Evolutionary conservation across 441 rosid genomes (phyloP).

Genomic region (Pelargonium myrrhifolium): DNA sequence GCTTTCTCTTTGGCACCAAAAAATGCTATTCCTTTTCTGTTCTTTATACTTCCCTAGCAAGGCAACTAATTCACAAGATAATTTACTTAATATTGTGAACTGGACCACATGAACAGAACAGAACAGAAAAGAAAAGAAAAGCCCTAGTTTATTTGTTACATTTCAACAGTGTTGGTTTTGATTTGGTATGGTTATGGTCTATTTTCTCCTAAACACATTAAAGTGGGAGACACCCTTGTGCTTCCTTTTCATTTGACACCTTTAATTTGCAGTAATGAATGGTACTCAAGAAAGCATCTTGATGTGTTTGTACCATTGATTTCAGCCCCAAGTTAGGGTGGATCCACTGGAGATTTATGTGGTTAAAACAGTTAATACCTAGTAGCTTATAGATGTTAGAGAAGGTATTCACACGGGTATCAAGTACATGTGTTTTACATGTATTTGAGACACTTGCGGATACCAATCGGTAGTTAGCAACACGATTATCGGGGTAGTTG

Average conservation of each 20-base stretch:
- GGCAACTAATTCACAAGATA: neutral
- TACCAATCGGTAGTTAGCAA: no score
- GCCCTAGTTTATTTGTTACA: neutral
- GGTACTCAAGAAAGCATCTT: constrained; percentile 1
- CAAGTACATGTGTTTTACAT: no score
- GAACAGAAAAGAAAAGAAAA: no score
- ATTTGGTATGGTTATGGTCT: neutral
- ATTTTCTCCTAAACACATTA: constrained; percentile 2
- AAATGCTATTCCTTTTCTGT: no score
- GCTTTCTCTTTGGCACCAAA: no score
- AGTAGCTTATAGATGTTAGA: neutral
- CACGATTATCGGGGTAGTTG: no score
- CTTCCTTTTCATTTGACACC: neutral
- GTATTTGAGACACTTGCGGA: no score
- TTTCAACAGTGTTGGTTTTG: neutral
- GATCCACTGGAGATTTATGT: neutral
- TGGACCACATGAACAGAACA: neutral
- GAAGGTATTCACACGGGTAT: no score
- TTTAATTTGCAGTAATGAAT: constrained; percentile 3
- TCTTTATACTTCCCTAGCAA: neutral
- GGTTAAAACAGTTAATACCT: neutral
- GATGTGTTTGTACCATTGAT: neutral
- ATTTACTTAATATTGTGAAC: neutral
- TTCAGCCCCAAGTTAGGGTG: constrained; percentile 3
- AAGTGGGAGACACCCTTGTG: no score